These are phyloP conservation scores for Suillus weaverae DNA, from an alignment of 768 basidiomycete genomes.

Conservation along the genomic window DNA sequence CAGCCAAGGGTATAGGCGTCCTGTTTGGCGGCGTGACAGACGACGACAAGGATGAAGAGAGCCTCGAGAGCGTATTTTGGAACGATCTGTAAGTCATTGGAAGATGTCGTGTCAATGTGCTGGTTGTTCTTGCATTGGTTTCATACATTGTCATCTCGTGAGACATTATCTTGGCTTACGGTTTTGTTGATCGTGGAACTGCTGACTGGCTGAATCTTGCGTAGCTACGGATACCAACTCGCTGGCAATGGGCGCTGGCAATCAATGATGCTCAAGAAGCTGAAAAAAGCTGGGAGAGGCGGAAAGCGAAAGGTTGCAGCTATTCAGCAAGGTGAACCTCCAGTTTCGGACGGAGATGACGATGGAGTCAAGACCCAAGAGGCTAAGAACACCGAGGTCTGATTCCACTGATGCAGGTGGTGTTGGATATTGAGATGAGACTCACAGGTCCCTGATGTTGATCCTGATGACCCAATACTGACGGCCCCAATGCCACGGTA, in stretches of 20 bases:
- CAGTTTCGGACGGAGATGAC: slow-evolving; percentile 14
- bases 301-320: slow-evolving; percentile 43
- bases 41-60: slow-evolving; percentile 83
- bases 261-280: slow-evolving; percentile 64
- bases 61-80: slow-evolving; percentile 81
- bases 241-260: slow-evolving; percentile 77
- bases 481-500: slow-evolving; percentile 73
- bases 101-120: background rate
- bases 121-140: background rate
- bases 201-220: background rate
- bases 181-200: background rate
- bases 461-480: slow-evolving; percentile 63
- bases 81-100: slow-evolving; percentile 68
- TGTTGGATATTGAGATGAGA: background rate
- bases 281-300: slow-evolving; percentile 51
- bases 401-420: background rate
- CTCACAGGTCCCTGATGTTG: slow-evolving; percentile 36
- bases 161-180: background rate
- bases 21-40: slow-evolving; percentile 90
- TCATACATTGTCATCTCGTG: background rate
- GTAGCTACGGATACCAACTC: slow-evolving; percentile 77
- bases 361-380: slow-evolving; percentile 21
- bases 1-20: slow-evolving; percentile 63
- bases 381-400: slow-evolving; percentile 15
- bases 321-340: slow-evolving; percentile 9